Percentiles rank a stretch among this genome's conserved stretches.
Conservation (phyloP, 495 filamentous ascomycete species). For the Viridothelium virens region DNA sequence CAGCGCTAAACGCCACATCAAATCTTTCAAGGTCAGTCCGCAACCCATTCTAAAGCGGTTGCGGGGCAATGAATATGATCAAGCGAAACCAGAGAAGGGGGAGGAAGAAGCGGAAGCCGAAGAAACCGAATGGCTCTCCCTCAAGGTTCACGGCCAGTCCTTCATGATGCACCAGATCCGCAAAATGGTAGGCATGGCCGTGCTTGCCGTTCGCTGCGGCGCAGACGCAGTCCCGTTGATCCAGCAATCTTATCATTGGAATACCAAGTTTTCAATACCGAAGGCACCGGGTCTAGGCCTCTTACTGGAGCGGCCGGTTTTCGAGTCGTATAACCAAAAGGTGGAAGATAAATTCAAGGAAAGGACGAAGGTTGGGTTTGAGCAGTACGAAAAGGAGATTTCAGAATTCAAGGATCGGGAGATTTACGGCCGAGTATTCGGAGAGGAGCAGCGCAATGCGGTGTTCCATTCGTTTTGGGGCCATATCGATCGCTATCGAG, state of each 20-base stretch:
- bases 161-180: conserved; percentile 99
- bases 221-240: conserved; percentile 55
- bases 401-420: conserved; percentile 82
- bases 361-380: conserved; percentile 62
- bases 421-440: conserved; percentile 87
- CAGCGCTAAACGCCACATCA: conserved; percentile 79
- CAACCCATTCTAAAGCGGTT: conserved; percentile 62
- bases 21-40: conserved; percentile 66
- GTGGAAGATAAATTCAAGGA: conserved; percentile 47
- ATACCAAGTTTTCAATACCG: conserved; percentile 69
- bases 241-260: conserved; percentile 53
- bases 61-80: not conserved
- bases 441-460: conserved; percentile 66
- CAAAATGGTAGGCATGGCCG: conserved; percentile 93
- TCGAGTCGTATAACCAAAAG: conserved; percentile 69
- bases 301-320: conserved; percentile 82
- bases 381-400: conserved; percentile 66
- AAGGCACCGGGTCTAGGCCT: conserved; percentile 87
- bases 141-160: conserved; percentile 92
- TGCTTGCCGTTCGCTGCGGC: conserved; percentile 75
- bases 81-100: conserved; percentile 9
- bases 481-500: conserved; percentile 69
- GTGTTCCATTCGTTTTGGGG: conserved; percentile 62
- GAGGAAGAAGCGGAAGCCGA: conserved; percentile 29
- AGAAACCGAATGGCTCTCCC: conserved; percentile 86